Base-by-base conservation (phyloP, 345 rosid genomes). In the Litchi chinensis region DNA sequence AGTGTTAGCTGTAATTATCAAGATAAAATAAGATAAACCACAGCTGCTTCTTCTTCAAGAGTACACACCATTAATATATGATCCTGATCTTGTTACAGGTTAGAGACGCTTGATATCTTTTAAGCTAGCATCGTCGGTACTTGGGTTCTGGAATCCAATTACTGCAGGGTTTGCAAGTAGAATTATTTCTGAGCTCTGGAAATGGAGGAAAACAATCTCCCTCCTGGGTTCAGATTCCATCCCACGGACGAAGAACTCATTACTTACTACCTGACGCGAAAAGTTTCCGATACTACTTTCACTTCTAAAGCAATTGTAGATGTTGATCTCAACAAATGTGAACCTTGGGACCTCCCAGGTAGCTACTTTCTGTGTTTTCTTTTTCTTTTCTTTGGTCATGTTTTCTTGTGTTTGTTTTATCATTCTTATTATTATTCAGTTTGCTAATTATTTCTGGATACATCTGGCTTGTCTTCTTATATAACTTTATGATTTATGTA, bases 291-390 rank as follows among this genome's bases (percentile, higher is more conserved):
- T 77, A 66, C 15, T 13, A 64, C 80, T 74, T 96, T 96, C 84
- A 86, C 92, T 0, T 91, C 92, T 24, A 94, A 91, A 80, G 99
- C 98, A 65, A 78, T 96, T 75, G 91, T 95, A 19, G 95, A 92
- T 79, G 97, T 94, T 76, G 99, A 96, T 93, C 98, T 96, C 80
- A 96, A 96, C 68, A 96, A 94, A 85, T 89, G 89, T 80, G 99
- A 96, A 81, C 99, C 99, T 73, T 96, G 99, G 99, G 98, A 96
- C 79, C 94, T 96, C 76, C 99, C 99, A 76, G 98, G 99, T 95
- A 87, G 26, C 4, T 59, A 24, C 7, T 66, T 73, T 59, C 16
- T 32, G 26, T 28, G 12, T 52, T 9, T 62, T 43, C 0, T n/a
- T n/a, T 62, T 44, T 40, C 5, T 62, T 43, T 0, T n/a, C 13